Evolutionary conservation across 805 yeast genomes (phyloP).

Genomic region (Scheffersomyces stipitis): DNA sequence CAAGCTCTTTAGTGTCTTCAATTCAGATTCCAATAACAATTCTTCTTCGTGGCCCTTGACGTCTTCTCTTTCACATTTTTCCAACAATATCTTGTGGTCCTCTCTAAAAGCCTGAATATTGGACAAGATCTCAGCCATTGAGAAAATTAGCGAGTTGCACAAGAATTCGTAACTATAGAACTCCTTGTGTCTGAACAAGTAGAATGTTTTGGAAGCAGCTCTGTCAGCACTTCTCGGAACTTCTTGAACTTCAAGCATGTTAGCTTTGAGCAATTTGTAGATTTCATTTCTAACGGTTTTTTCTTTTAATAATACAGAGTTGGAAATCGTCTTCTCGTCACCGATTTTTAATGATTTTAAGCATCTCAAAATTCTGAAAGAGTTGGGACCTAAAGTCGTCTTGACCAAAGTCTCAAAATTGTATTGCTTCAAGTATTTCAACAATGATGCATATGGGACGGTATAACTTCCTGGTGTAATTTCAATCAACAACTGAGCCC

Average conservation of each 20-base stretch:
- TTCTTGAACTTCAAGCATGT: conserved; percentile 86
- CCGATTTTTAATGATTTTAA: conserved; percentile 66
- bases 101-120: conserved; percentile 52
- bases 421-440: conserved; percentile 45
- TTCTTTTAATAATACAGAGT: conserved; percentile 74
- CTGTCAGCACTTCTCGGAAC: conserved; percentile 90
- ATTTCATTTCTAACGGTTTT: conserved; percentile 72
- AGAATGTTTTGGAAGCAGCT: conserved; percentile 86
- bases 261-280: conserved; percentile 62
- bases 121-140: conserved; percentile 52
- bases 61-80: conserved; percentile 86
- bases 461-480: conserved; percentile 55
- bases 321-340: conserved; percentile 82
- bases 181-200: conserved; percentile 68
- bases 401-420: conserved; percentile 59
- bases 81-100: conserved; percentile 65
- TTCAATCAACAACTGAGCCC: conserved; percentile 60
- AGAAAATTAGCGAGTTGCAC: conserved; percentile 45
- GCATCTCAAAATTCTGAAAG: conserved; percentile 75
- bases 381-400: conserved; percentile 61
- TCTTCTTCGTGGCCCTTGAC: conserved; percentile 81
- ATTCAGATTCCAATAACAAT: conserved; percentile 70
- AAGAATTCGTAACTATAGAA: conserved; percentile 32
- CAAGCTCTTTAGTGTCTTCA: conserved; percentile 64
- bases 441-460: conserved; percentile 59